These are phyloP conservation scores for Syzygium syzygioides DNA, from an alignment of 441 rosid genomes.

Conservation along the genomic window DNA sequence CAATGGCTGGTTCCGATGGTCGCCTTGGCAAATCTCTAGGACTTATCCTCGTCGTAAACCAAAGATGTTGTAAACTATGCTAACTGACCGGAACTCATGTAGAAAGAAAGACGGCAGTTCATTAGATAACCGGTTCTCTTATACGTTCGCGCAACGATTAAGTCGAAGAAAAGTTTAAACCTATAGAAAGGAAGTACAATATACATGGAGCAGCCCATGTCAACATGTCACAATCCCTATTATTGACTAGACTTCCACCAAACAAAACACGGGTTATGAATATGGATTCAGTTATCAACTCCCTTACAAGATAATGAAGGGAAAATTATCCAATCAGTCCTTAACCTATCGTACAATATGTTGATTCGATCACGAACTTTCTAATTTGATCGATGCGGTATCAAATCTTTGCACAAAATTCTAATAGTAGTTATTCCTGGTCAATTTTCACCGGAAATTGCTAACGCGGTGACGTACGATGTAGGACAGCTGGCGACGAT, in stretches of 20 bases:
- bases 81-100: neutral
- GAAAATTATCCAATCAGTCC: neutral
- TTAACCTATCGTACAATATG: neutral
- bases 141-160: neutral
- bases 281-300: neutral
- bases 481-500: no score
- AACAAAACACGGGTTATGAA: neutral
- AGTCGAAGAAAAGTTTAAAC: neutral
- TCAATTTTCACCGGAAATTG: neutral
- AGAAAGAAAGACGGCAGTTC: neutral
- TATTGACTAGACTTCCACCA: neutral
- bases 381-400: neutral
- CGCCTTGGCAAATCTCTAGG: neutral
- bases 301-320: no score
- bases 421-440: rapidly evolving
- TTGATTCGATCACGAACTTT: neutral
- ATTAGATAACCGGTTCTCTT: neutral
- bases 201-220: neutral
- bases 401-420: neutral
- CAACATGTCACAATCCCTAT: neutral
- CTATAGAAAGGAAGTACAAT: neutral
- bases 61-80: neutral
- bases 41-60: neutral
- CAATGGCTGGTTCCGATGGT: neutral
- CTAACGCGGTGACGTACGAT: rapidly evolving